phyloP scores from a whole-genome alignment of 2,329 filamentous ascomycete genomes.

The Cadophora luteo-olivacea region DNA sequence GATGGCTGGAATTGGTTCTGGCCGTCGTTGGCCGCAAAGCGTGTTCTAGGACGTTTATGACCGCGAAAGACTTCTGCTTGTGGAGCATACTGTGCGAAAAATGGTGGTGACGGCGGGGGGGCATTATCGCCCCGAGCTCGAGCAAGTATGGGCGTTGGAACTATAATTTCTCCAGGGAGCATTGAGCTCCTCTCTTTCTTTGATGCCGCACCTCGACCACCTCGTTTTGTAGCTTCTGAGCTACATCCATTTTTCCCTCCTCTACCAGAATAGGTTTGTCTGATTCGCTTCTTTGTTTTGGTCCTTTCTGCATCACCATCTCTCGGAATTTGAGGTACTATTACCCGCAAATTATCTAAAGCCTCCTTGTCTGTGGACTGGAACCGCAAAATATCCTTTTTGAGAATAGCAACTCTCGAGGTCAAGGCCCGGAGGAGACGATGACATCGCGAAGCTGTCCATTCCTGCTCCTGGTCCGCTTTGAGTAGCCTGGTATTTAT shows the following conservation, averaged over 20 bases:
- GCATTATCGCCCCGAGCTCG: slow-evolving; percentile 35
- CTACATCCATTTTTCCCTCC: slow-evolving; percentile 17
- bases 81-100: background rate
- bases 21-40: slow-evolving; percentile 21
- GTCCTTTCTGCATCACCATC: slow-evolving; percentile 37
- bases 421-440: slow-evolving; percentile 51
- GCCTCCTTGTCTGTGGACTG: slow-evolving; percentile 21
- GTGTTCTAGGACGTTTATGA: slow-evolving; percentile 23
- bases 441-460: slow-evolving; percentile 53
- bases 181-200: slow-evolving; percentile 26
- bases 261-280: slow-evolving; percentile 42
- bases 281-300: slow-evolving; percentile 37
- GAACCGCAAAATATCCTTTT: slow-evolving; percentile 43
- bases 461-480: slow-evolving; percentile 38
- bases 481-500: slow-evolving; percentile 32
- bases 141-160: slow-evolving; percentile 44
- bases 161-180: slow-evolving; percentile 40
- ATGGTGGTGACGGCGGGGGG: background rate
- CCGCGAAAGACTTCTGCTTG: background rate
- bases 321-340: background rate
- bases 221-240: background rate
- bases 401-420: slow-evolving; percentile 50
- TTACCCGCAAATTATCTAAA: background rate
- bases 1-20: slow-evolving; percentile 31
- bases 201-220: slow-evolving; percentile 8